Conservation (phyloP, 1,139 yeast genomes). For the Suhomyces maxii region DNA sequence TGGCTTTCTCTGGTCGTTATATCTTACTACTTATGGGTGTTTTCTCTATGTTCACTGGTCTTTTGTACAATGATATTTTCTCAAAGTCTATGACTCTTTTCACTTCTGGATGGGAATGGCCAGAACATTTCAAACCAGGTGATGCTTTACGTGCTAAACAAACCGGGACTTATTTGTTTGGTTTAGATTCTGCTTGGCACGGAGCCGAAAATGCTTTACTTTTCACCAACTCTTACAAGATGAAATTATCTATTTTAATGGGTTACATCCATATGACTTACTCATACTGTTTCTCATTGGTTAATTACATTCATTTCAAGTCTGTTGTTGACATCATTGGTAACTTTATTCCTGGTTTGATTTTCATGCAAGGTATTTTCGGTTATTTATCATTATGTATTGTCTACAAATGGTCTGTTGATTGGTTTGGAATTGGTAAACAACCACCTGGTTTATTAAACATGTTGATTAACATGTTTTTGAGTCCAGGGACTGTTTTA, state of each 20-base stretch:
- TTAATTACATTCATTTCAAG: conserved; percentile 58
- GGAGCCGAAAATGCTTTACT: conserved; percentile 75
- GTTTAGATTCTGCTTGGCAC: conserved; percentile 80
- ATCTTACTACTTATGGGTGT: conserved; percentile 72
- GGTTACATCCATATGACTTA: conserved; percentile 80
- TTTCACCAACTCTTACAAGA: conserved; percentile 76
- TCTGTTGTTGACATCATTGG: conserved; percentile 70
- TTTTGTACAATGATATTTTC: conserved; percentile 73
- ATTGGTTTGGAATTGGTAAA: conserved; percentile 66
- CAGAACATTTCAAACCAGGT: conserved; percentile 58
- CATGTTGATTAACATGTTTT: conserved; percentile 80
- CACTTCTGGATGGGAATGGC: conserved; percentile 75
- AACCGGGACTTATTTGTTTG: conserved; percentile 63
- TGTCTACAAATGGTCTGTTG: conserved; percentile 75
- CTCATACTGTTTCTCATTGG: conserved; percentile 67
- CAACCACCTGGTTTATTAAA: conserved; percentile 82
- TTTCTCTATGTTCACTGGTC: conserved; percentile 78
- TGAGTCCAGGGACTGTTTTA: conserved; percentile 71
- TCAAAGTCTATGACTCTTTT: conserved; percentile 76
- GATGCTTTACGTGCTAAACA: conserved; percentile 55
- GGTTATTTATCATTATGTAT: conserved; percentile 74
- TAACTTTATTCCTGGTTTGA: conserved; percentile 74
- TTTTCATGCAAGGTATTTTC: conserved; percentile 82
- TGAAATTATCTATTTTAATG: conserved; percentile 79
- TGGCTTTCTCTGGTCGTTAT: conserved; percentile 79